phyloP scores from a whole-genome alignment of 129 eudicot genomes.

The Arctium lappa region DNA sequence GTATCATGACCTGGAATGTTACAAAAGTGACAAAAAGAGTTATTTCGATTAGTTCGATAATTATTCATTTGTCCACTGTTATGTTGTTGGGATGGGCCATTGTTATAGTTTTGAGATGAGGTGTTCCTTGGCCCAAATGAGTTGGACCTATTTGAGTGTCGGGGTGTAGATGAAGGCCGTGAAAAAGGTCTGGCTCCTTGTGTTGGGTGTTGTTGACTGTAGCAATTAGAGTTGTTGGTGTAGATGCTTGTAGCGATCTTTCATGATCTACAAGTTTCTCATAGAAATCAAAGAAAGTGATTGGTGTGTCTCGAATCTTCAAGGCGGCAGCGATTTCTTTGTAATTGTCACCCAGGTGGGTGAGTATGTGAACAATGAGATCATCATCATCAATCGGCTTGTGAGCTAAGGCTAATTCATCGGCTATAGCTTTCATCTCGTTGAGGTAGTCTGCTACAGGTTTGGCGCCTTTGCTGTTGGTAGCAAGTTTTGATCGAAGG shows the following conservation, averaged over 20 bases:
- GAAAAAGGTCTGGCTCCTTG: constrained; percentile 1
- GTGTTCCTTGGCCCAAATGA: not conserved
- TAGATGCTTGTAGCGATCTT: not conserved
- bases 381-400: no score
- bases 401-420: no score
- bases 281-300: not conserved
- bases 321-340: no score
- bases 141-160: not conserved
- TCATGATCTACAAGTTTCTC: not conserved
- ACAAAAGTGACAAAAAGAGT: no score
- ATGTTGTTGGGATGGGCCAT: not conserved
- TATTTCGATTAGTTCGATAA: not conserved
- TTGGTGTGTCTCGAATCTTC: no score
- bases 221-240: not conserved
- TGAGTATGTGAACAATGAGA: no score
- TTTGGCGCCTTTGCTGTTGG: no score
- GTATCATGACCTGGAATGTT: no score
- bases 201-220: not conserved
- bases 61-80: not conserved
- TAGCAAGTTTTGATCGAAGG: no score
- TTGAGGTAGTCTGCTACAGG: no score
- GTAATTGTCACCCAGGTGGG: no score
- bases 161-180: not conserved
- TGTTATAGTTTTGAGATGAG: constrained; percentile 5
- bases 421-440: no score